Conservation (phyloP, 2,329 filamentous ascomycete species). For the Coniochaeta hoffmannii region DNA sequence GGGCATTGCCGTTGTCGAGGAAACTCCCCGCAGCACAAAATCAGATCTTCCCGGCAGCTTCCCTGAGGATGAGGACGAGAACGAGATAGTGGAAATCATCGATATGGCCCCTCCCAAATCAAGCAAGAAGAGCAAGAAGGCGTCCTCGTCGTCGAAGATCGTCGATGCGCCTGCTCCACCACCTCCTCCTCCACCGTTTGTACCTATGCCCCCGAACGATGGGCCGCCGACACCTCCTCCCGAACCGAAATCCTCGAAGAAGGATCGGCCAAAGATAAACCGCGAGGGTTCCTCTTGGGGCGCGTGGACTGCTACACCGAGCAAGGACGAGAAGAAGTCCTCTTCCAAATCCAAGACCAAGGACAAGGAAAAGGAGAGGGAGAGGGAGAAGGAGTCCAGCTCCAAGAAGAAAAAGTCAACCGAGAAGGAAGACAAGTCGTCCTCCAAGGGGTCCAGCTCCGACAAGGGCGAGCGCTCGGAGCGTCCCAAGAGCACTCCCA, state of each 20-base stretch:
- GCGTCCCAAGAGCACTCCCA: conserved; percentile 35
- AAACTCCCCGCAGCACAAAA: conserved; percentile 15
- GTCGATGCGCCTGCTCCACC: conserved; percentile 24
- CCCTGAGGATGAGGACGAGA: conserved; percentile 42
- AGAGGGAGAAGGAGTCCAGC: conserved; percentile 50
- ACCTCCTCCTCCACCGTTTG: conserved; percentile 21
- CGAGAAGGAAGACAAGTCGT: conserved; percentile 55
- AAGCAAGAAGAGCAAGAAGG: conserved; percentile 33
- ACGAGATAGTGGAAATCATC: conserved; percentile 42
- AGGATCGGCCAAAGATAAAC: conserved; percentile 69
- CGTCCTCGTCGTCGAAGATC: conserved; percentile 28
- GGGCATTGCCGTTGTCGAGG: conserved; percentile 9
- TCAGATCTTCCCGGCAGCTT: conserved; percentile 49
- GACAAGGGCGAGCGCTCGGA: conserved; percentile 46
- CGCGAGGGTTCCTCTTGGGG: conserved; percentile 69
- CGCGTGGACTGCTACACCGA: conserved; percentile 56
- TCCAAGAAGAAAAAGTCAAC: conserved; percentile 34
- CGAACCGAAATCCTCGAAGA: conserved; percentile 56
- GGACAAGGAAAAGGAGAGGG: conserved; percentile 59
- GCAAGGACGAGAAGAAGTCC: conserved; percentile 49
- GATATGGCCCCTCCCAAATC: conserved; percentile 37
- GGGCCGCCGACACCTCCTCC: conserved; percentile 41
- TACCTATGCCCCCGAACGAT: conserved; percentile 31
- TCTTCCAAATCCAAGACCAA: conserved; percentile 42
- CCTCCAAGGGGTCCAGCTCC: conserved; percentile 64